Evolutionary conservation across 2,329 filamentous ascomycete species (phyloP).

Genomic region (Penicillium occitanis): DNA sequence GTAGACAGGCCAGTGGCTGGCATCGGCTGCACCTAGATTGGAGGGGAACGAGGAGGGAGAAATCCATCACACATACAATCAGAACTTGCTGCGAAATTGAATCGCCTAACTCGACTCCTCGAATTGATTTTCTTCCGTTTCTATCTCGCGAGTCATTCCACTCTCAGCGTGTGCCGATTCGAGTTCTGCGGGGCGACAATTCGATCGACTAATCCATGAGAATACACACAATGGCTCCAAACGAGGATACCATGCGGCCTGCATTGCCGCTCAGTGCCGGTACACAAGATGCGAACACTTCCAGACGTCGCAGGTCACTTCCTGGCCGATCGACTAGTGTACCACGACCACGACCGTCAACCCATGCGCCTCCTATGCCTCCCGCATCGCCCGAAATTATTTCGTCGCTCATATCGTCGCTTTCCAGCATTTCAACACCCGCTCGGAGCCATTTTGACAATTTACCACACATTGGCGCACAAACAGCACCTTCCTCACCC

Average conservation of each 20-base stretch:
- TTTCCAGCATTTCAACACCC: slow-evolving; percentile 62
- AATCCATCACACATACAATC: background rate
- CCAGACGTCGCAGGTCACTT: slow-evolving; percentile 47
- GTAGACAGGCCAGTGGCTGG: background rate
- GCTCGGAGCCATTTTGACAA: slow-evolving; percentile 69
- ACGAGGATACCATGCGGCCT: background rate
- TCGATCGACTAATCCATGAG: background rate
- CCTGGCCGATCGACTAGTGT: slow-evolving; percentile 31
- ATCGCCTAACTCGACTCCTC: background rate
- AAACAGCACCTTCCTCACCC: slow-evolving; percentile 40
- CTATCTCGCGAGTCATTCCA: background rate
- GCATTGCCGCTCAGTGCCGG: slow-evolving; percentile 4
- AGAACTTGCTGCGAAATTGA: slow-evolving; percentile 8
- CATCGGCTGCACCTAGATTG: background rate
- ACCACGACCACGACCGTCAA: slow-evolving; percentile 26
- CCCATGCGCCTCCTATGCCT: slow-evolving; percentile 36
- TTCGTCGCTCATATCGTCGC: slow-evolving; percentile 61
- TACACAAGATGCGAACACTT: slow-evolving; percentile 22
- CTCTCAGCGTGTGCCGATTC: background rate
- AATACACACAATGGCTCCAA: slow-evolving; percentile 7
- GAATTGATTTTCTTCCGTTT: background rate
- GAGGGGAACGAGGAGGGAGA: background rate
- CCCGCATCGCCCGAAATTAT: slow-evolving; percentile 53
- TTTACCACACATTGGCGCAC: slow-evolving; percentile 45
- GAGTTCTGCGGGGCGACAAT: background rate